A percentile compares a stretch with the other conserved stretches of the same genome.
These are phyloP conservation scores for Ascomycota sp. DNA, from an alignment of 2,329 filamentous ascomycete genomes.

Conservation along the genomic window DNA sequence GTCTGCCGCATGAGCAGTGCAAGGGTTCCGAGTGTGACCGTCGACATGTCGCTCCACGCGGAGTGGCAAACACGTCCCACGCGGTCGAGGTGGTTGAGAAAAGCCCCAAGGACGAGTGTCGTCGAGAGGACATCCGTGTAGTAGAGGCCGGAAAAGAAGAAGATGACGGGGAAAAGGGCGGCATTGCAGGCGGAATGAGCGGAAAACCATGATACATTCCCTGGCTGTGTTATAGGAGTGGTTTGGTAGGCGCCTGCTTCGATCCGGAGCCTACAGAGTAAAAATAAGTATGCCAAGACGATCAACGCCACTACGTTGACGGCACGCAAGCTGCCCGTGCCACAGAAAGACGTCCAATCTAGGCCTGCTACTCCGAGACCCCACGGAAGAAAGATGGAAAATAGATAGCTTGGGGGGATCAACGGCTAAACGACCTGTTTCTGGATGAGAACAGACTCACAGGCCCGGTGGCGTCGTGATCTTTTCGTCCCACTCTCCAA, in stretches of 20 bases:
- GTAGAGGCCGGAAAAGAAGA: conserved; percentile 90
- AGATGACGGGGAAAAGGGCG: conserved; percentile 68
- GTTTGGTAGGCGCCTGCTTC: conserved; percentile 21
- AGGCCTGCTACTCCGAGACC: conserved; percentile 3
- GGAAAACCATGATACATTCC: conserved; percentile 17
- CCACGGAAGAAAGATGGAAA: conserved; percentile 16
- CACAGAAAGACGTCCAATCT: conserved; percentile 7
- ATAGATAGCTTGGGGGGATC: conserved; percentile 19
- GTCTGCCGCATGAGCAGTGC: conserved; percentile 74
- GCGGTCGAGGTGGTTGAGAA: conserved; percentile 33
- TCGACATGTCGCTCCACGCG: conserved; percentile 18
- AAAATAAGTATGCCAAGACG: conserved; percentile 22
- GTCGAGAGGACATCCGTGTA: conserved; percentile 87
- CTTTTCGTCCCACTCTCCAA: conserved; percentile 77
- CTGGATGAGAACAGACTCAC: conserved; percentile 18
- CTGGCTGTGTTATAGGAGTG: conserved; percentile 3
- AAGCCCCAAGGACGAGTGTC: conserved; percentile 49
- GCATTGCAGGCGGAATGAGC: conserved; percentile 57
- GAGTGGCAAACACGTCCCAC: conserved; percentile 13
- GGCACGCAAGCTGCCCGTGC: conserved; percentile 19
- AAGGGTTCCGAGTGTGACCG: conserved; percentile 36
- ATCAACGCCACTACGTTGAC: conserved; percentile 23
- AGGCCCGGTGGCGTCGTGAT: conserved; percentile 91
- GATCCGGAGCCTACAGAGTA: conserved; percentile 30
- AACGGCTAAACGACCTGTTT: neutral